These are phyloP conservation scores for Colletotrichum karsti DNA, from an alignment of 2,329 filamentous ascomycete genomes.

Conservation along the genomic window DNA sequence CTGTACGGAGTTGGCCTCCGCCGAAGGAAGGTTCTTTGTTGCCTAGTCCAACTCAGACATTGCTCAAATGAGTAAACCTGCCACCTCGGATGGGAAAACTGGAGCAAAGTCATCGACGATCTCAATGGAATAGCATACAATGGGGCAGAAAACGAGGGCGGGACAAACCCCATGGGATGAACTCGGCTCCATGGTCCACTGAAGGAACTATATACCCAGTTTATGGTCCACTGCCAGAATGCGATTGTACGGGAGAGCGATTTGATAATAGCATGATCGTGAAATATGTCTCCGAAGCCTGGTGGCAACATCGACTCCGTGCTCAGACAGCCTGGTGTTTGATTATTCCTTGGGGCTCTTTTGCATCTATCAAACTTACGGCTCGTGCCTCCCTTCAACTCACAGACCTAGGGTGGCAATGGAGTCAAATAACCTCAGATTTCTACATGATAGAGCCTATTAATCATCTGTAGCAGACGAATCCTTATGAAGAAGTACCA, in stretches of 20 bases:
- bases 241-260: background rate
- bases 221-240: background rate
- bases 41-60: background rate
- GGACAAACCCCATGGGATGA: background rate
- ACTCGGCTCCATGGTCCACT: background rate
- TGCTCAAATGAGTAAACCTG: background rate
- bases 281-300: too few species aligned
- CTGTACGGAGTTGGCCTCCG: background rate
- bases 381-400: too few species aligned
- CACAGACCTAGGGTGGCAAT: too few species aligned
- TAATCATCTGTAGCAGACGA: too few species aligned
- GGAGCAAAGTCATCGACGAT: background rate
- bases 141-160: background rate
- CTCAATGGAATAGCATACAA: background rate
- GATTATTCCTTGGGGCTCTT: too few species aligned
- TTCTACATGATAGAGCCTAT: too few species aligned
- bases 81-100: background rate
- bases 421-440: too few species aligned
- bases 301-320: background rate
- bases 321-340: background rate
- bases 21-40: background rate
- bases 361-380: too few species aligned
- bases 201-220: background rate
- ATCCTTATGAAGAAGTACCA: too few species aligned
- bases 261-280: background rate